Conservation (phyloP, 495 filamentous ascomycete genomes). For the Aspergillus olivimuriae region DNA sequence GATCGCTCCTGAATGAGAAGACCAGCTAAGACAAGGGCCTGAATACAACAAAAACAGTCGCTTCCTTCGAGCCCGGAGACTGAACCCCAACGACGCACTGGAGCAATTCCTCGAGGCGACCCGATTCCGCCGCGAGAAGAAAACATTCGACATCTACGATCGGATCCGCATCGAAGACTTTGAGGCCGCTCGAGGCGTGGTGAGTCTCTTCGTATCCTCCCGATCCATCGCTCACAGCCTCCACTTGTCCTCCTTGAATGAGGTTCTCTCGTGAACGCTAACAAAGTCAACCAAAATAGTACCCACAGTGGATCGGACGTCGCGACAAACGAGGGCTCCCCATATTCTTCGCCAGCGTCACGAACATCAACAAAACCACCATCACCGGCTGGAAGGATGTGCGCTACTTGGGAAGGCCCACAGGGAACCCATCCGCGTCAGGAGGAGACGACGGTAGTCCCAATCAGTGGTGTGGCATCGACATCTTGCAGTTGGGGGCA, state of each 20-base stretch:
- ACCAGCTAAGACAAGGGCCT: not conserved
- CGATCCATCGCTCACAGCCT: not conserved
- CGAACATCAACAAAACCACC: slow-evolving; percentile 9
- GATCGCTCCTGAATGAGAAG: not conserved
- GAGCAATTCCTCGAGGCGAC: slow-evolving; percentile 19
- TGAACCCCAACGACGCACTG: slow-evolving; percentile 13
- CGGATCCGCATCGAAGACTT: slow-evolving; percentile 16
- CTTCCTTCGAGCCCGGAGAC: slow-evolving; percentile 24
- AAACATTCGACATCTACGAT: slow-evolving; percentile 19
- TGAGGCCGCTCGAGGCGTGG: slow-evolving; percentile 20
- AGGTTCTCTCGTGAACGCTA: not conserved
- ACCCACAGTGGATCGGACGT: slow-evolving; percentile 31
- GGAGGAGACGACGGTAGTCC: not conserved
- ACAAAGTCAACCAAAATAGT: slow-evolving; percentile 12
- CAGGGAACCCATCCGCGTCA: not conserved
- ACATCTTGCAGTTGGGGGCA: slow-evolving; percentile 20
- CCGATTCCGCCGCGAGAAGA: slow-evolving; percentile 15
- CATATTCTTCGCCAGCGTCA: slow-evolving; percentile 20
- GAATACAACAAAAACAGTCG: slow-evolving; percentile 14
- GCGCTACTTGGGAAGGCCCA: slow-evolving; percentile 4
- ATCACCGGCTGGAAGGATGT: slow-evolving; percentile 16
- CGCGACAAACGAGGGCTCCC: slow-evolving; percentile 23
- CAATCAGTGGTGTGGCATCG: not conserved
- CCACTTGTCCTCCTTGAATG: not conserved
- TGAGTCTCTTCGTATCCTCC: slow-evolving; percentile 4